Conservation (phyloP, 306 rosid genomes). For the Casuarina glauca region DNA sequence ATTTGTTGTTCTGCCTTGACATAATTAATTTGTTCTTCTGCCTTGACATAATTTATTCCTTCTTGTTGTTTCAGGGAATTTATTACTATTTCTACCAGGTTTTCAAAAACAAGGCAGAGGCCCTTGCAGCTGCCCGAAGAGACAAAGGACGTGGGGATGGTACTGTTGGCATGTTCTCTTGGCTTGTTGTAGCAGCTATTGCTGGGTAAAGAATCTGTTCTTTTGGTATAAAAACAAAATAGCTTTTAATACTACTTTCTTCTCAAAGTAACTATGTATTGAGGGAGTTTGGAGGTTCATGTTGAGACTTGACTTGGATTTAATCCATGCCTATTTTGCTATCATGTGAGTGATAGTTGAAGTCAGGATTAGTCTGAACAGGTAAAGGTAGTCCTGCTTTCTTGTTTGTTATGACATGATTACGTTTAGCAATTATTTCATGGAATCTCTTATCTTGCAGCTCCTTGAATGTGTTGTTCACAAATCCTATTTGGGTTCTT, state of each 20-base stretch:
- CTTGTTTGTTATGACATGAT: not conserved
- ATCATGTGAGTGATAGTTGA: not conserved
- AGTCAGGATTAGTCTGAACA: not conserved
- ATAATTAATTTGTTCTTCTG: slow-evolving; percentile 12
- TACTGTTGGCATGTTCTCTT: slow-evolving; percentile 78
- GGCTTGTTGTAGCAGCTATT: slow-evolving; percentile 84
- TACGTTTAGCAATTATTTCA: slow-evolving; percentile 14
- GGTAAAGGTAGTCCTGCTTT: slow-evolving; percentile 12
- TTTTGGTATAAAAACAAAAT: not conserved
- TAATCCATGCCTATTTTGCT: not conserved
- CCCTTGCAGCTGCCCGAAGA: slow-evolving; percentile 67
- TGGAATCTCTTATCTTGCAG: slow-evolving; percentile 45
- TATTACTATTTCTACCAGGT: slow-evolving; percentile 85
- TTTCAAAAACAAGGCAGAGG: slow-evolving; percentile 81
- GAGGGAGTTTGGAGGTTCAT: slow-evolving; percentile 7
- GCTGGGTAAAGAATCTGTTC: slow-evolving; percentile 59
- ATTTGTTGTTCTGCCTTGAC: slow-evolving; percentile 5
- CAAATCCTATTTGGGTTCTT: slow-evolving; percentile 84
- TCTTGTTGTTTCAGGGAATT: slow-evolving; percentile 55
- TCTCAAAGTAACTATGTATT: not conserved
- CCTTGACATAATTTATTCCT: slow-evolving; percentile 12
- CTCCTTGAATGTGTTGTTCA: slow-evolving; percentile 71
- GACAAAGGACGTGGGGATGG: slow-evolving; percentile 72
- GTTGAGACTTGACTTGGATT: not conserved
- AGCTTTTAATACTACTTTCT: not conserved